A percentile compares a stretch with the other conserved stretches of the same genome.
Conservation (phyloP, 2,329 filamentous ascomycete genomes). For the Ophiostoma sp. region DNA sequence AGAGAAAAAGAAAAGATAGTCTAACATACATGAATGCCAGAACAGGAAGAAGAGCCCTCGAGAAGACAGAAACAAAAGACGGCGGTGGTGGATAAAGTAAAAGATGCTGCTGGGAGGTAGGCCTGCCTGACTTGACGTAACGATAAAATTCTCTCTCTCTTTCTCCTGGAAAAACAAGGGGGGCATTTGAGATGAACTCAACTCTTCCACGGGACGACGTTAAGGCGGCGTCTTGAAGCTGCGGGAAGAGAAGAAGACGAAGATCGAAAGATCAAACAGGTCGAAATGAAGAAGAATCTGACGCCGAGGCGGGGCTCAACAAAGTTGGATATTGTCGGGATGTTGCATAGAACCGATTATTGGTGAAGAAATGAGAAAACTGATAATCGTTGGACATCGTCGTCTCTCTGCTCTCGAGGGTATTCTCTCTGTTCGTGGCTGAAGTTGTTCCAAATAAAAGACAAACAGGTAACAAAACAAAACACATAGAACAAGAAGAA, state of each 20-base stretch:
- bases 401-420: slow-evolving; percentile 23
- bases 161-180: slow-evolving; percentile 15
- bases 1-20: slow-evolving; percentile 17
- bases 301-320: slow-evolving; percentile 7
- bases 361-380: slow-evolving; percentile 3
- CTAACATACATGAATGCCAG: slow-evolving; percentile 18
- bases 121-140: slow-evolving; percentile 16
- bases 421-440: slow-evolving; percentile 17
- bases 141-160: slow-evolving; percentile 17
- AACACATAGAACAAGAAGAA: background rate
- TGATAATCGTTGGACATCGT: slow-evolving; percentile 18
- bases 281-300: slow-evolving; percentile 21
- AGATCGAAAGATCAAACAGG: background rate
- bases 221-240: slow-evolving; percentile 26
- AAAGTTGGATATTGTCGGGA: background rate
- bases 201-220: slow-evolving; percentile 34
- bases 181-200: slow-evolving; percentile 10
- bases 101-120: slow-evolving; percentile 13
- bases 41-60: slow-evolving; percentile 17
- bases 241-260: slow-evolving; percentile 10
- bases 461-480: background rate
- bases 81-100: background rate
- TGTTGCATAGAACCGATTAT: background rate
- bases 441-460: slow-evolving; percentile 13
- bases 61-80: slow-evolving; percentile 18